These are phyloP conservation scores for Diutina mesorugosa DNA, from an alignment of 1,139 yeast species.

Conservation along the genomic window DNA sequence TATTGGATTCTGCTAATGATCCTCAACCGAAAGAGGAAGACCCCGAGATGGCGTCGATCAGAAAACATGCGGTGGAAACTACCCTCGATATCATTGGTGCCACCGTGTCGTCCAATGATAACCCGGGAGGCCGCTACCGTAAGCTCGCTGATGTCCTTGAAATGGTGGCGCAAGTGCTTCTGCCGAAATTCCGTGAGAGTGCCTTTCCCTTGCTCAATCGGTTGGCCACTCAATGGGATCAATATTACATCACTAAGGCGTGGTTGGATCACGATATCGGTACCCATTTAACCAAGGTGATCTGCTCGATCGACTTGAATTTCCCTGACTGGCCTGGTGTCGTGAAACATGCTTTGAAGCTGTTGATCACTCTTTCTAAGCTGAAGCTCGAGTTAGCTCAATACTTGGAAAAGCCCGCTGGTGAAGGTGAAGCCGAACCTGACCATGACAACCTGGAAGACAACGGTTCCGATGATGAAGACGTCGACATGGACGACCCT, in stretches of 20 bases:
- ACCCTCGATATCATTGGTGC: constrained; percentile 54
- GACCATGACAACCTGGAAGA: not conserved
- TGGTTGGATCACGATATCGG: constrained; percentile 60
- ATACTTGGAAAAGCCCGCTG: constrained; percentile 37
- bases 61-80: constrained; percentile 65
- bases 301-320: constrained; percentile 59
- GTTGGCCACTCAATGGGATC: constrained; percentile 40
- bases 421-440: constrained; percentile 14
- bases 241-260: constrained; percentile 45
- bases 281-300: constrained; percentile 36
- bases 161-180: constrained; percentile 28
- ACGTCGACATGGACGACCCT: constrained; percentile 41
- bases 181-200: constrained; percentile 27
- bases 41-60: constrained; percentile 55
- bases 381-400: constrained; percentile 48
- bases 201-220: constrained; percentile 34
- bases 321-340: constrained; percentile 54
- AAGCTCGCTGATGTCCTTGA: constrained; percentile 48
- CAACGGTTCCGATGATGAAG: constrained; percentile 34
- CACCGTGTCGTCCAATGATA: constrained; percentile 14
- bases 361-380: constrained; percentile 50
- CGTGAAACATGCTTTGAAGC: constrained; percentile 43
- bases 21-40: constrained; percentile 41
- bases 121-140: constrained; percentile 32
- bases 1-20: constrained; percentile 25